These are phyloP conservation scores for Tolypocladium endophyticum DNA, from an alignment of 2,329 filamentous ascomycete species.

Conservation along the genomic window DNA sequence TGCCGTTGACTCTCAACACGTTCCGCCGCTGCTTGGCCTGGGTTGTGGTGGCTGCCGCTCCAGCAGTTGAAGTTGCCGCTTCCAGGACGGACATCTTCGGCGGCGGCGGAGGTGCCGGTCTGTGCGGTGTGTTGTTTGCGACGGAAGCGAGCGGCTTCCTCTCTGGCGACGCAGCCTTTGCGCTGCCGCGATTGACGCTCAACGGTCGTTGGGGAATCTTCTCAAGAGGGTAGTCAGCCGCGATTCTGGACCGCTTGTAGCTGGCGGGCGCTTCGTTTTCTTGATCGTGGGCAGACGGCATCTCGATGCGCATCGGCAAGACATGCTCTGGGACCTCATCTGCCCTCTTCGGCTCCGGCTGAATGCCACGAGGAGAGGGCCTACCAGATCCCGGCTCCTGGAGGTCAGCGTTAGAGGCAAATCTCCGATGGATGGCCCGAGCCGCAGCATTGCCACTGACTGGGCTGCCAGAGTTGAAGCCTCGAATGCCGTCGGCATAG, in stretches of 20 bases:
- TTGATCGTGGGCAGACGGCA: slow-evolving; percentile 62
- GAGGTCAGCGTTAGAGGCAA: slow-evolving; percentile 25
- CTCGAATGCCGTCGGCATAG: slow-evolving; percentile 31
- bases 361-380: slow-evolving; percentile 17
- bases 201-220: slow-evolving; percentile 42
- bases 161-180: slow-evolving; percentile 38
- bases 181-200: slow-evolving; percentile 29
- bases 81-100: slow-evolving; percentile 98
- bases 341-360: slow-evolving; percentile 10
- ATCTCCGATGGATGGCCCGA: slow-evolving; percentile 29
- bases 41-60: slow-evolving; percentile 65
- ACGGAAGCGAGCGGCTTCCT: slow-evolving; percentile 44
- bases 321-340: slow-evolving; percentile 8
- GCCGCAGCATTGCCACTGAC: slow-evolving; percentile 36
- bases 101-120: slow-evolving; percentile 69
- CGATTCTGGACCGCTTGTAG: slow-evolving; percentile 51
- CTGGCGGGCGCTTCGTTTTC: slow-evolving; percentile 72
- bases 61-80: slow-evolving; percentile 73
- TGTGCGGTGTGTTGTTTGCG: slow-evolving; percentile 60
- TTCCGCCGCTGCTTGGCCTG: slow-evolving; percentile 69
- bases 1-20: slow-evolving; percentile 80
- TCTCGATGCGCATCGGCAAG: slow-evolving; percentile 29
- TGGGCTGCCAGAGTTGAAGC: slow-evolving; percentile 49
- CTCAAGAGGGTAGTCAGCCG: slow-evolving; percentile 42
- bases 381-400: slow-evolving; percentile 17